Percentiles rank a stretch among this genome's conserved stretches.
These are phyloP conservation scores for Pseudonitzschia multiseries DNA, from an alignment of 108 stramenopile genomes.

Conservation along the genomic window DNA sequence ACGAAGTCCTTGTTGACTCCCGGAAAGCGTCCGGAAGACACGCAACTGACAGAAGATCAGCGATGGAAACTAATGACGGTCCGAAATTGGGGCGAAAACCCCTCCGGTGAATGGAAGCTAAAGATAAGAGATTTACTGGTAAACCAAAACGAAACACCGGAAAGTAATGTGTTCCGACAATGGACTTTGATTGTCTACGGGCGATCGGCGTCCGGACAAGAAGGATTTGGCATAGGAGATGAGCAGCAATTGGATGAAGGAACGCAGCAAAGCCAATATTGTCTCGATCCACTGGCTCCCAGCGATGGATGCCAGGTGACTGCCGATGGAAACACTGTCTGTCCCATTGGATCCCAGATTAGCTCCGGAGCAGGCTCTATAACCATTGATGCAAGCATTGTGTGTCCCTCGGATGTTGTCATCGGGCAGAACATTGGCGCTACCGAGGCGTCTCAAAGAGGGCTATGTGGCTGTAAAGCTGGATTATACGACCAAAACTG, in stretches of 20 bases:
- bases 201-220: neutral
- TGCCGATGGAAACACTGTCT: neutral
- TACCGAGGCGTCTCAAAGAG: conserved; percentile 6
- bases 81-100: conserved; percentile 41
- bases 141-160: conserved; percentile 17
- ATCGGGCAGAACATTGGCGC: neutral
- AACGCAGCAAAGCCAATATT: neutral
- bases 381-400: neutral
- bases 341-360: neutral
- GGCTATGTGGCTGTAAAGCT: conserved; percentile 1
- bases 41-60: neutral
- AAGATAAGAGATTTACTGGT: conserved; percentile 26
- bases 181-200: conserved; percentile 47
- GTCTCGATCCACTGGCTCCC: neutral
- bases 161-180: conserved; percentile 7
- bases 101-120: conserved; percentile 33
- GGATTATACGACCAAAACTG: neutral
- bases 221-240: neutral
- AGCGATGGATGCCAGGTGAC: neutral
- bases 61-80: conserved; percentile 50
- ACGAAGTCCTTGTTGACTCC: conserved; percentile 35
- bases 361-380: no score
- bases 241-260: neutral
- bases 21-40: conserved; percentile 29
- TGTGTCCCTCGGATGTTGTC: neutral